Evolutionary conservation across 805 yeast genomes (phyloP), one percentile per base, ranked within the genome.

Genomic region (Starmerella vaccinii): DNA sequence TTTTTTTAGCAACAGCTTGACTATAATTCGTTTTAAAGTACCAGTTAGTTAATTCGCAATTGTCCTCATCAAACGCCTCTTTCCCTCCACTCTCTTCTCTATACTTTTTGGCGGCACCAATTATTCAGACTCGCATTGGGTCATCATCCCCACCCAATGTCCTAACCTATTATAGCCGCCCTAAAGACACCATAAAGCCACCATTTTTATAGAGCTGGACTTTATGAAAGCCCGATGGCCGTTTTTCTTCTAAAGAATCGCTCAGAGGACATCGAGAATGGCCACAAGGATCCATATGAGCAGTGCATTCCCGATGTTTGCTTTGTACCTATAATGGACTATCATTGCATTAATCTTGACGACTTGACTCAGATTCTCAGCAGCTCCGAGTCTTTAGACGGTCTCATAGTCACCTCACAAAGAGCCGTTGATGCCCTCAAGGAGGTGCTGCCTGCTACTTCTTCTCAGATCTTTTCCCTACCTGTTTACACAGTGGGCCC

Each of bases 401-500:
- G 80, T 0, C 65, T 87, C 33, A 82, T 90, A 9, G 79, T 90
- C 4, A 89, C 97, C 0, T 84, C 95, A 1, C 97, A 90, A 63
- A 66, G 97, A 57, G 95, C 96, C 1, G 95, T 89, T 0, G 96
- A 89, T 58, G 81, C 86, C 5, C 65, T 87, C 12, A 76, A 76
- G 26, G 18, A 39, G 2, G 61, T 58, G 5, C 52, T 65, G 2
- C 23, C 53, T 68, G 70, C 34, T 63, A 76, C 13, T 4, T 34
- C 45, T 66, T 15, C 23, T 3, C 27, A 12, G 21, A 38, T 52
- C 3, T 27, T 41, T 21, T 29, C n/a, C 7, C 54, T 59, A 52
- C 76, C 80, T 0, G 81, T 82, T 0, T 90, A 80, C 61, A 86
- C 96, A 0, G 96, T 90, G 5, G 97, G 97, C 0, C 95, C 95